These are phyloP conservation scores for Breynia disticha DNA, from an alignment of 441 rosid genomes.

Conservation along the genomic window DNA sequence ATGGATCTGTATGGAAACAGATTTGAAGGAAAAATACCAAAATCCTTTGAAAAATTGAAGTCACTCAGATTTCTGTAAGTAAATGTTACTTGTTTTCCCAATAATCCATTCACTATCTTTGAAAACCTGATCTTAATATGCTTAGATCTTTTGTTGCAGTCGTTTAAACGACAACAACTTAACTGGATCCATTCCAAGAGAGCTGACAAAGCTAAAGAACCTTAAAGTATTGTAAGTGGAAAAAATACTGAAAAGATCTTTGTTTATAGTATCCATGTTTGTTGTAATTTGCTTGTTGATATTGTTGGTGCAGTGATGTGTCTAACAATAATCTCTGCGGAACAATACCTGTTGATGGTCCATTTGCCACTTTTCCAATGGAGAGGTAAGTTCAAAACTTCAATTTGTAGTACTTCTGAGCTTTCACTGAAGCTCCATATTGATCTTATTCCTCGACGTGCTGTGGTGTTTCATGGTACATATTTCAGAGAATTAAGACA, in stretches of 20 bases:
- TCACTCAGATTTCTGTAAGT: constrained; percentile 66
- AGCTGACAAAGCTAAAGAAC: constrained; percentile 38
- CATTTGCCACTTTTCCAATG: constrained; percentile 44
- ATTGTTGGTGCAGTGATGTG: constrained; percentile 45
- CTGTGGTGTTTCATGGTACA: neutral
- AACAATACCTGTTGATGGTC: constrained; percentile 69
- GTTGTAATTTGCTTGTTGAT: neutral
- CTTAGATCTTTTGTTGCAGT: constrained; percentile 22
- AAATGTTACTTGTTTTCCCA: neutral
- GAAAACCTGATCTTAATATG: constrained; percentile 3
- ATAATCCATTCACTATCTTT: neutral
- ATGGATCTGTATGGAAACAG: constrained; percentile 52
- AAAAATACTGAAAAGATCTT: neutral
- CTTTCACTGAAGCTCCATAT: neutral
- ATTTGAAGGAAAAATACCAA: constrained; percentile 53
- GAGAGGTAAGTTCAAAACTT: constrained; percentile 32
- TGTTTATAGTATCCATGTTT: neutral
- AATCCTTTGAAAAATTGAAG: constrained; percentile 49
- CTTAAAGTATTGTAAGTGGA: constrained; percentile 51
- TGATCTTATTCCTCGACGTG: neutral
- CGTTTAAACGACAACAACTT: constrained; percentile 64
- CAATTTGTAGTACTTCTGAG: neutral
- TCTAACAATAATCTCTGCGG: constrained; percentile 66
- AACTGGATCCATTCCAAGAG: constrained; percentile 54
- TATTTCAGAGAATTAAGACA: too few species aligned